phyloP scores from a whole-genome alignment of 2,329 filamentous ascomycete species.

The Colletotrichum sp. region DNA sequence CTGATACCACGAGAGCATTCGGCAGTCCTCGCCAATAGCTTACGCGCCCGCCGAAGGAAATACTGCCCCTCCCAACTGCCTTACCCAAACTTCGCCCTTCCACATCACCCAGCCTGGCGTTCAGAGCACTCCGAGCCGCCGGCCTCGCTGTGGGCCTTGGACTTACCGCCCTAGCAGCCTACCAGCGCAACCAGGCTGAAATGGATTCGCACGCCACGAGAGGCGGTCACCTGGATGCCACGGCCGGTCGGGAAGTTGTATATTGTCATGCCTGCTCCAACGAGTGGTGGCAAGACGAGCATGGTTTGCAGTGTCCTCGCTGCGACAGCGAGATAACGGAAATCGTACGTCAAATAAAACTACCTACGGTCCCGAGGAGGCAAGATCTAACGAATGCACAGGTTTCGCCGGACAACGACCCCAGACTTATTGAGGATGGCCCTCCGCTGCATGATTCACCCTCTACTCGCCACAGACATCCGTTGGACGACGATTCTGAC shows the following conservation, averaged over 20 bases:
- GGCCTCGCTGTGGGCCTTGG: slow-evolving; percentile 65
- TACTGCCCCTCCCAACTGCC: background rate
- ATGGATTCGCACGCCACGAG: slow-evolving; percentile 37
- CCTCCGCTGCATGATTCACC: slow-evolving; percentile 11
- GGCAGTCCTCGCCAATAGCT: background rate
- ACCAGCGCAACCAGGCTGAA: slow-evolving; percentile 51
- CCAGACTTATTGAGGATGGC: slow-evolving; percentile 48
- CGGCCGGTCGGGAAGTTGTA: slow-evolving; percentile 70
- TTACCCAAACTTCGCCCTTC: background rate
- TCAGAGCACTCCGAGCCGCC: slow-evolving; percentile 56
- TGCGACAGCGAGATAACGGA: slow-evolving; percentile 83
- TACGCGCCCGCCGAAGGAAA: background rate
- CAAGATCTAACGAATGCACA: slow-evolving; percentile 35
- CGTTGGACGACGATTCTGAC: slow-evolving; percentile 52
- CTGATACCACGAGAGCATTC: background rate
- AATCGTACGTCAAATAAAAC: slow-evolving; percentile 67
- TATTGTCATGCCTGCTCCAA: slow-evolving; percentile 83
- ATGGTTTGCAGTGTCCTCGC: slow-evolving; percentile 73
- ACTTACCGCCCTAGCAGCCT: slow-evolving; percentile 60
- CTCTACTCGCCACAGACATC: slow-evolving; percentile 22
- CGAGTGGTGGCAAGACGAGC: slow-evolving; percentile 80
- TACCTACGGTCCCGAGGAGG: background rate
- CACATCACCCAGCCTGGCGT: slow-evolving; percentile 54
- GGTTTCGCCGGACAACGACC: slow-evolving; percentile 65
- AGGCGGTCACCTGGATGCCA: slow-evolving; percentile 53